Base-by-base conservation (phyloP, 768 basidiomycete species). In the Tylopilus subfusipes region DNA sequence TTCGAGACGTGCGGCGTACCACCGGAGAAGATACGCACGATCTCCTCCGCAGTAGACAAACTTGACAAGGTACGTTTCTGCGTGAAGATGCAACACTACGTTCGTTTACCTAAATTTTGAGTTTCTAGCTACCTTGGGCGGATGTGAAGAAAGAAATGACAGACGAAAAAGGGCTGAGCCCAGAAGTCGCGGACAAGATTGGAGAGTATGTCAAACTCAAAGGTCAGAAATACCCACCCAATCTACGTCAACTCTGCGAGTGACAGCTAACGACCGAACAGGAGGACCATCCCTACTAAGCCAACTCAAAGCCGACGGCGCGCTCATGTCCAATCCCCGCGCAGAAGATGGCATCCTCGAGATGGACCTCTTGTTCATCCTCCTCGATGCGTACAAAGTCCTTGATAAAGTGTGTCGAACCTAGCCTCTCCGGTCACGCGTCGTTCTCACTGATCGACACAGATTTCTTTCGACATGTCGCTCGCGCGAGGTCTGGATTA, bases 401-500 rank as follows among this genome's bases (percentile, higher is more conserved):
- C 62, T 88, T 12, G 82, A 88, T 63, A 91, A 85, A 76, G 92
- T 91, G 55, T 14, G 75, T 50, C 14, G 19, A 22, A n/a, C 31
- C 38, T 43, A 25, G 18, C 16, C 13, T 34, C 21, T 8, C 36
- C 22, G 16, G 29, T 30, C 36, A 2, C 31, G 25, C 13, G 10
- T 25, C 24, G 4, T 44, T 47, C 30, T 53, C n/a, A 58, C 30
- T 24, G 1, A 27, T 44, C 4, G 11, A 14, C 10, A 49, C 59
- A 94, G 90, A 82, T 99, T 63, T 95, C 92, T 3, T 98, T 99
- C 67, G 96, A 99, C 71, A 81, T 98, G 59, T 97, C 94, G 2
- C 83, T 99, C 14, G 96, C 96, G n/a, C 88, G 96, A 30, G 96
- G 96, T 36, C 81, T 98, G 21, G 97, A 98, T 71, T 98, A 99